Conservation (phyloP, 2,329 filamentous ascomycete genomes). For the Trichoderma pleuroti region DNA sequence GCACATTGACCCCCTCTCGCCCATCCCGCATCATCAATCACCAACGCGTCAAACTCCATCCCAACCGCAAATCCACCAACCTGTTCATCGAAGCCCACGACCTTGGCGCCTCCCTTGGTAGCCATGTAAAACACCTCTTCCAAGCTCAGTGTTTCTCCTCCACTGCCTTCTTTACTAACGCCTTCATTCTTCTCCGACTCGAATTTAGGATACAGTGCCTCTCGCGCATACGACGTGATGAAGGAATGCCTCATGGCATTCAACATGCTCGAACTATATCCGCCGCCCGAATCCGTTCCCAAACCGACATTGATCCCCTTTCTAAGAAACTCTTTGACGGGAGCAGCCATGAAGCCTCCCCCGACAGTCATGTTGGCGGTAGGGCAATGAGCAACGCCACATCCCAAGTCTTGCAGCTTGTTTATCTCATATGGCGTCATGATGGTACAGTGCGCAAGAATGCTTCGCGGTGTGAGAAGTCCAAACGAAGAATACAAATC, state of each 20-base stretch:
- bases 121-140: constrained; percentile 57
- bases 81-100: constrained; percentile 51
- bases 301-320: constrained; percentile 62
- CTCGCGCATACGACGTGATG: constrained; percentile 49
- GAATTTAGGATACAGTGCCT: constrained; percentile 34
- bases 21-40: constrained; percentile 41
- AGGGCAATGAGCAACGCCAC: constrained; percentile 63
- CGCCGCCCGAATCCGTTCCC: constrained; percentile 62
- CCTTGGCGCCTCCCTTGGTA: constrained; percentile 58
- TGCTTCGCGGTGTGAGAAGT: constrained; percentile 52
- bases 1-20: constrained; percentile 46
- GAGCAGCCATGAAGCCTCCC: constrained; percentile 60
- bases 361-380: constrained; percentile 61
- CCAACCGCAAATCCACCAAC: constrained; percentile 56
- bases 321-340: constrained; percentile 54
- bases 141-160: constrained; percentile 34
- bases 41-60: constrained; percentile 60
- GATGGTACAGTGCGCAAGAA: constrained; percentile 65
- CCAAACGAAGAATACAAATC: constrained; percentile 57
- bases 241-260: constrained; percentile 57
- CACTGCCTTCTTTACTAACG: neutral
- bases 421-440: constrained; percentile 55
- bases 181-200: neutral
- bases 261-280: constrained; percentile 58
- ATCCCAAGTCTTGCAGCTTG: constrained; percentile 44